Evolutionary conservation across 192 early-diverging fungal species (phyloP).

Genomic region (Cetraspora pellucida): DNA sequence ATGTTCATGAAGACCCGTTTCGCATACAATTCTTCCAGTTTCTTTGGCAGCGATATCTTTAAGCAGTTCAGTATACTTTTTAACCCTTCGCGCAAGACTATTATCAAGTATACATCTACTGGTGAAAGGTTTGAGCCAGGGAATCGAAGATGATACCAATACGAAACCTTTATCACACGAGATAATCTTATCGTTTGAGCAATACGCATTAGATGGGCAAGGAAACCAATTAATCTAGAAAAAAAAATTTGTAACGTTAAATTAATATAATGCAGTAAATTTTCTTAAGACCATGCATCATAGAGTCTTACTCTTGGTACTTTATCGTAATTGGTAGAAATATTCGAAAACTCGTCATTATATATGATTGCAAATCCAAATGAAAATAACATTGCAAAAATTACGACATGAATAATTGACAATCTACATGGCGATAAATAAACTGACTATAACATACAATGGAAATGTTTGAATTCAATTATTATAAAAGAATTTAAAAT

Average conservation of each 20-base stretch:
- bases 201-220: neutral
- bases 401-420: too few species aligned
- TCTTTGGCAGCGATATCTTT: neutral
- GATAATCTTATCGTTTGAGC: neutral
- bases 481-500: too few species aligned
- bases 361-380: too few species aligned
- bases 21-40: neutral
- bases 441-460: too few species aligned
- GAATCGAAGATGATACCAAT: neutral
- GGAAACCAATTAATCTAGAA: neutral
- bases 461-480: too few species aligned
- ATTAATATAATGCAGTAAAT: neutral
- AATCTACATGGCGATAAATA: too few species aligned
- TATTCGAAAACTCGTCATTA: too few species aligned
- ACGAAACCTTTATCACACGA: neutral
- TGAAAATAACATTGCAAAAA: too few species aligned
- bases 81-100: neutral
- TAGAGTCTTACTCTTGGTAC: too few species aligned
- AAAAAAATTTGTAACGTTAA: neutral
- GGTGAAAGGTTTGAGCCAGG: neutral
- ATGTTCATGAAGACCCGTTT: neutral
- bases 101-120: neutral
- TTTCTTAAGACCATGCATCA: too few species aligned
- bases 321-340: too few species aligned
- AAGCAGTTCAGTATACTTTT: neutral